Evolutionary conservation across 2,329 filamentous ascomycete genomes (phyloP).

Genomic region (Ceratocystis colombiana): DNA sequence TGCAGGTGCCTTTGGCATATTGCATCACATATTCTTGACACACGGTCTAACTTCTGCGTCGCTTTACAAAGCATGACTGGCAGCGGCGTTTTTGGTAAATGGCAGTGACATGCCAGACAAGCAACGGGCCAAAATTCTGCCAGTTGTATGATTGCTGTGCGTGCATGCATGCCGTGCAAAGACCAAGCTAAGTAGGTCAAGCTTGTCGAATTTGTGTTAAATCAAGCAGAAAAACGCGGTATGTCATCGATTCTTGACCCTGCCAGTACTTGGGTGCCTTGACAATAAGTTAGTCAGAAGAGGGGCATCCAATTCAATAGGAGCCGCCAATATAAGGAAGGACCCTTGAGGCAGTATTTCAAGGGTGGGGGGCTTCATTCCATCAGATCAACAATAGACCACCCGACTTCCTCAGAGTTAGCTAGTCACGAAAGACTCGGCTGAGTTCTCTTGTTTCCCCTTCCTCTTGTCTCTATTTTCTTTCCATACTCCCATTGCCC

Average conservation of each 20-base stretch:
- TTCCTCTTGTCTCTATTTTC: constrained; percentile 11
- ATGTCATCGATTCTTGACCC: constrained; percentile 15
- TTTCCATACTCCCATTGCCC: not conserved
- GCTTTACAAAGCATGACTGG: constrained; percentile 6
- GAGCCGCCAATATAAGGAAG: constrained; percentile 7
- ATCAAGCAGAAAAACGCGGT: not conserved
- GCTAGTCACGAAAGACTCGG: not conserved
- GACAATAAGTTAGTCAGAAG: constrained; percentile 11
- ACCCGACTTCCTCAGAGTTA: not conserved
- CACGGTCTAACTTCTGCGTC: not conserved
- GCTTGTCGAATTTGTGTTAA: not conserved
- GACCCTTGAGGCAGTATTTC: constrained; percentile 1
- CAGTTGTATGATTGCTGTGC: not conserved
- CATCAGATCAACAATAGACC: constrained; percentile 13
- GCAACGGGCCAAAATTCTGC: not conserved
- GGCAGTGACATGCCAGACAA: constrained; percentile 5
- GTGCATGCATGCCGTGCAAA: not conserved
- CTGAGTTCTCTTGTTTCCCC: not conserved
- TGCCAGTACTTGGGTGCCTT: not conserved
- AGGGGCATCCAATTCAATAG: constrained; percentile 1
- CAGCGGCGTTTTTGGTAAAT: not conserved
- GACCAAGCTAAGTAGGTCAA: not conserved
- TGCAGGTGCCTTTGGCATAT: constrained; percentile 1
- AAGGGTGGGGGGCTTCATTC: not conserved
- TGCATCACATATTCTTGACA: not conserved